phyloP scores from a whole-genome alignment of 495 filamentous ascomycete species.

The Trypethelium eluteriae region DNA sequence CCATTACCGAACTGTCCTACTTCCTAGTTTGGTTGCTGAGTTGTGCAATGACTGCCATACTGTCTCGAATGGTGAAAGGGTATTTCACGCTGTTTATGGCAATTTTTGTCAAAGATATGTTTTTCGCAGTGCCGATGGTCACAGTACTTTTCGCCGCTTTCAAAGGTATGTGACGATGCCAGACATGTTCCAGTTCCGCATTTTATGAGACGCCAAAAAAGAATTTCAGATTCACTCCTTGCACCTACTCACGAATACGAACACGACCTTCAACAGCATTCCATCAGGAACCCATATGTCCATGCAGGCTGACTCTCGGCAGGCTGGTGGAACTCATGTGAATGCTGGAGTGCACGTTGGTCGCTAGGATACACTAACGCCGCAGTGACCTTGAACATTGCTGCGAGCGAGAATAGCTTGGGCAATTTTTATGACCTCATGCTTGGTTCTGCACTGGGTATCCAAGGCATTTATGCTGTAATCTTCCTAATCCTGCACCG shows the following conservation, averaged over 20 bases:
- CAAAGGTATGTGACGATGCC: slow-evolving; percentile 12
- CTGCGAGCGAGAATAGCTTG: neutral
- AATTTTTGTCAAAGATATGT: slow-evolving; percentile 14
- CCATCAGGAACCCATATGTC: neutral
- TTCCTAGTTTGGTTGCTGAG: slow-evolving; percentile 15
- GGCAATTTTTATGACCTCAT: slow-evolving; percentile 14
- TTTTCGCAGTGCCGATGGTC: slow-evolving; percentile 16
- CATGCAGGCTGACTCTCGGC: neutral
- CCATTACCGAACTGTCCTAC: slow-evolving; percentile 14
- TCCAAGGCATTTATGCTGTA: slow-evolving; percentile 12
- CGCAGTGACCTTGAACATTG: slow-evolving; percentile 10
- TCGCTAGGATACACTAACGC: slow-evolving; percentile 11
- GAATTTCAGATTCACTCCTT: neutral
- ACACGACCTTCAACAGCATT: neutral
- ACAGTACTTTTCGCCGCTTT: slow-evolving; percentile 16
- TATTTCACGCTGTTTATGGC: slow-evolving; percentile 6
- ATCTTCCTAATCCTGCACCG: slow-evolving; percentile 7
- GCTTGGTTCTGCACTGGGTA: slow-evolving; percentile 13
- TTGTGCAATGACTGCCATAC: slow-evolving; percentile 3
- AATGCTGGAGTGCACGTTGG: slow-evolving; percentile 18
- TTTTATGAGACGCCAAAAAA: neutral
- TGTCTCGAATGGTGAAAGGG: neutral
- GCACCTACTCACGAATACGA: too few species aligned
- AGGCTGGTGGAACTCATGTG: slow-evolving; percentile 21
- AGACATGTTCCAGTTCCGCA: neutral